Evolutionary conservation across 345 rosid genomes (phyloP).

Genomic region (Cardiospermum halicacabum): DNA sequence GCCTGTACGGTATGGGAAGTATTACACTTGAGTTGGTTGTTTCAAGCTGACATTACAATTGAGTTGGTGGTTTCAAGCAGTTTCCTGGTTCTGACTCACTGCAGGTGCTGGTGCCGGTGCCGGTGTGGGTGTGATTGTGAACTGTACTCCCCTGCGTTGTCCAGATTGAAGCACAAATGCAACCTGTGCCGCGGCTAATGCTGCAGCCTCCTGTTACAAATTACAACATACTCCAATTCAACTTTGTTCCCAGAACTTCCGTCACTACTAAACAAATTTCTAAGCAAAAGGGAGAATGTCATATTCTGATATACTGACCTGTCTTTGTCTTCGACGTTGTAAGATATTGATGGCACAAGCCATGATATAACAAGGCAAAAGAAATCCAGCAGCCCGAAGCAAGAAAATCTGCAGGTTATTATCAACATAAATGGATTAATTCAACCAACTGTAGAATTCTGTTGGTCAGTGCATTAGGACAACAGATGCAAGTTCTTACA

Average conservation of each 20-base stretch:
- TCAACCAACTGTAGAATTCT: neutral
- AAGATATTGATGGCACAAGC: conserved; percentile 95
- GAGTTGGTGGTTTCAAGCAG: conserved; percentile 26
- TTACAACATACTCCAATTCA: conserved; percentile 12
- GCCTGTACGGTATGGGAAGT: neutral
- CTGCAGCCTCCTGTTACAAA: conserved; percentile 71
- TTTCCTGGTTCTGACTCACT: conserved; percentile 40
- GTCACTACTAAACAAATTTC: neutral
- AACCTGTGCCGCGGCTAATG: conserved; percentile 77
- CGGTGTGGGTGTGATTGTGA: conserved; percentile 49
- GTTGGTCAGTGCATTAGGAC: neutral
- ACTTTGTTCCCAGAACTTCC: neutral
- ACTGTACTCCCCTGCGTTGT: conserved; percentile 72
- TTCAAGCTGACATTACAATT: conserved; percentile 34
- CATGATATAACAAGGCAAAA: conserved; percentile 97
- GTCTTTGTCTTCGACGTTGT: conserved; percentile 93
- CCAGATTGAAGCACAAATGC: conserved; percentile 84
- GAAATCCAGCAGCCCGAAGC: conserved; percentile 91
- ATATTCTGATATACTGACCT: conserved; percentile 56
- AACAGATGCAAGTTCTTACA: conserved; percentile 39
- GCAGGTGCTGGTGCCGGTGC: conserved; percentile 41
- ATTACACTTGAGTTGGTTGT: neutral
- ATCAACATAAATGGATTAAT: conserved; percentile 2
- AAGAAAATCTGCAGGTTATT: conserved; percentile 66
- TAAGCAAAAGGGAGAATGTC: conserved; percentile 15